Evolutionary conservation across 139 green algal genomes (phyloP).

Genomic region (Trebouxia sp.): DNA sequence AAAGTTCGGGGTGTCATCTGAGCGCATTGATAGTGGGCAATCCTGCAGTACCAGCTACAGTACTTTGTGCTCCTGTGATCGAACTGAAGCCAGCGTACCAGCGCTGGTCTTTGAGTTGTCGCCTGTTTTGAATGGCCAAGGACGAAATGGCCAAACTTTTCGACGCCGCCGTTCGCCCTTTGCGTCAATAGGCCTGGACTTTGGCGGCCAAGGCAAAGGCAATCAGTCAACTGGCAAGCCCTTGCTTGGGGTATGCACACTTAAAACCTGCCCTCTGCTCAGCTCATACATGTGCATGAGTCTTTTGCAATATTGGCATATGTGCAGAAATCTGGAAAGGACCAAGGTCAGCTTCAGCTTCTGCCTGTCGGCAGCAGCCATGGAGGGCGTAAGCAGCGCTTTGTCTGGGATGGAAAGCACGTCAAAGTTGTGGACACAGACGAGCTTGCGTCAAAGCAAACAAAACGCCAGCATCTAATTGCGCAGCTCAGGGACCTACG

Average conservation of each 20-base stretch:
- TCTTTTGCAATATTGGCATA: too few species aligned
- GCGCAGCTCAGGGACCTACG: background rate
- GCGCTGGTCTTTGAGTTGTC: background rate
- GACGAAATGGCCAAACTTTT: too few species aligned
- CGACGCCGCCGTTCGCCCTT: background rate
- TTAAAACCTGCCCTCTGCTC: too few species aligned
- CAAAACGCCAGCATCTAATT: background rate
- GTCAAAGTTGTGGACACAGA: conserved; percentile 8
- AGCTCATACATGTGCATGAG: too few species aligned
- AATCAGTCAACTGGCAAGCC: background rate
- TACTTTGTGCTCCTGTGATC: background rate
- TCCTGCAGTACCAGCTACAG: background rate
- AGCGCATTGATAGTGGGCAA: background rate
- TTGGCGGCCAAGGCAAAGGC: background rate
- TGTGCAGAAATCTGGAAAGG: background rate
- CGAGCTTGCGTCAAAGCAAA: conserved; percentile 12
- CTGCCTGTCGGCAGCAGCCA: conserved; percentile 3
- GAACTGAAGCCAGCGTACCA: background rate
- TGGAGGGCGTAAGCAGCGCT: background rate
- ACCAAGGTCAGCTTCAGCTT: background rate
- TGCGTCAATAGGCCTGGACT: background rate
- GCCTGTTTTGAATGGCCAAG: too few species aligned
- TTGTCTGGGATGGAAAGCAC: conserved; percentile 23
- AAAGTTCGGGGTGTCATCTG: background rate
- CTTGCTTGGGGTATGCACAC: background rate